phyloP scores from a whole-genome alignment of 805 yeast species.

The Ogataea wickerhamii region DNA sequence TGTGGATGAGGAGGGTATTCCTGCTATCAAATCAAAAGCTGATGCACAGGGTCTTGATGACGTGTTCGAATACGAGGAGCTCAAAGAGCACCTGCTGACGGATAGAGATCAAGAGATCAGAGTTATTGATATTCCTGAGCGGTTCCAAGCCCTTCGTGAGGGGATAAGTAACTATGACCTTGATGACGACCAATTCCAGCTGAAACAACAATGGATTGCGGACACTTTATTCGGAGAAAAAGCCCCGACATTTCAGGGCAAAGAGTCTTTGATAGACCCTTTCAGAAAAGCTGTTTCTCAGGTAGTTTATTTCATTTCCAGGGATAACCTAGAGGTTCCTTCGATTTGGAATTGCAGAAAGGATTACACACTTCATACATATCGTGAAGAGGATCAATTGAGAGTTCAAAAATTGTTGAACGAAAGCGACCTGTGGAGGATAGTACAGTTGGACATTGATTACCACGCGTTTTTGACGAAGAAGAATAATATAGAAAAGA shows the following conservation, averaged over 20 bases:
- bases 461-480: constrained; percentile 82
- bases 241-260: constrained; percentile 37
- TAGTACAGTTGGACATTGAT: constrained; percentile 80
- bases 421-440: constrained; percentile 91
- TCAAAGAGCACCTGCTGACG: constrained; percentile 85
- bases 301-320: constrained; percentile 66
- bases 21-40: constrained; percentile 27
- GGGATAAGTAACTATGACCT: constrained; percentile 67
- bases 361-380: constrained; percentile 70
- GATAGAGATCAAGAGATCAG: constrained; percentile 88
- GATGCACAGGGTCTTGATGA: constrained; percentile 66
- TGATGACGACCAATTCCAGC: constrained; percentile 60
- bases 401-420: constrained; percentile 50
- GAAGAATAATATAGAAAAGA: constrained; percentile 51
- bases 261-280: constrained; percentile 38
- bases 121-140: constrained; percentile 84
- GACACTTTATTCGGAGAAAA: constrained; percentile 59
- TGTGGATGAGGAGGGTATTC: constrained; percentile 36
- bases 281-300: constrained; percentile 68
- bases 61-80: constrained; percentile 91
- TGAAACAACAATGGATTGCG: constrained; percentile 81
- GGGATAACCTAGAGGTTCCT: constrained; percentile 86
- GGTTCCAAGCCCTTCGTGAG: constrained; percentile 76
- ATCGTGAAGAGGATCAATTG: constrained; percentile 38
- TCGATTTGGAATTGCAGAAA: constrained; percentile 94